phyloP scores from a whole-genome alignment of 371 early-diverging fungal species.

The Conidiobolus incongruus region DNA sequence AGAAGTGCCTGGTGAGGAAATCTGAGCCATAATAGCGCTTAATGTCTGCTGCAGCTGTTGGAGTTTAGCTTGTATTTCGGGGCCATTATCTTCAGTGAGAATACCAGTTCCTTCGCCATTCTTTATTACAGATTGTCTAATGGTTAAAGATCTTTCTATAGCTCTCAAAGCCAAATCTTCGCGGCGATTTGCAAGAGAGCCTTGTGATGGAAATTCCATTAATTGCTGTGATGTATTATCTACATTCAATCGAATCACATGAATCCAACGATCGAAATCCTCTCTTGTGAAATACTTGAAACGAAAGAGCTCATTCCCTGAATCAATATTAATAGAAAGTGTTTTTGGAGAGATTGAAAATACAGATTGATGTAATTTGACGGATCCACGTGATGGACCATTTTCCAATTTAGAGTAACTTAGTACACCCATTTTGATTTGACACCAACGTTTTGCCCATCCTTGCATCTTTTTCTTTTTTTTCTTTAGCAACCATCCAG shows the following conservation, averaged over 20 bases:
- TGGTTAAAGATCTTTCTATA: background rate
- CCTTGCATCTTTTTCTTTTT: slow-evolving; percentile 76
- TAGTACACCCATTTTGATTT: slow-evolving; percentile 30
- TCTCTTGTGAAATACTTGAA: slow-evolving; percentile 42
- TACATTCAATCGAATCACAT: slow-evolving; percentile 14
- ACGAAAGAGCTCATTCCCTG: slow-evolving; percentile 58
- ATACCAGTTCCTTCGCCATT: background rate
- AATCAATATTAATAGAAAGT: slow-evolving; percentile 60
- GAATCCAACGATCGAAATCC: slow-evolving; percentile 45
- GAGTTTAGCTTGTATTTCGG: background rate
- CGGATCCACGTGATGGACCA: slow-evolving; percentile 47
- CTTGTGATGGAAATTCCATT: background rate
- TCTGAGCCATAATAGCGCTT: background rate
- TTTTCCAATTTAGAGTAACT: slow-evolving; percentile 35
- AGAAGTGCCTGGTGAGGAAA: background rate
- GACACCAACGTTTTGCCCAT: slow-evolving; percentile 65
- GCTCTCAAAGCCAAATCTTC: background rate
- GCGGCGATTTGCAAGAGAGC: background rate
- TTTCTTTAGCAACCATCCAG: slow-evolving; percentile 69
- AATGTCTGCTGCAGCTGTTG: background rate
- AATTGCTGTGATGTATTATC: slow-evolving; percentile 3
- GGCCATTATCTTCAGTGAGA: background rate
- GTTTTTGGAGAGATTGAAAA: slow-evolving; percentile 39
- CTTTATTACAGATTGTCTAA: background rate
- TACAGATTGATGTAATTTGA: slow-evolving; percentile 41